phyloP scores from a whole-genome alignment of 495 filamentous ascomycete genomes.

The Aspergillus diversus region DNA sequence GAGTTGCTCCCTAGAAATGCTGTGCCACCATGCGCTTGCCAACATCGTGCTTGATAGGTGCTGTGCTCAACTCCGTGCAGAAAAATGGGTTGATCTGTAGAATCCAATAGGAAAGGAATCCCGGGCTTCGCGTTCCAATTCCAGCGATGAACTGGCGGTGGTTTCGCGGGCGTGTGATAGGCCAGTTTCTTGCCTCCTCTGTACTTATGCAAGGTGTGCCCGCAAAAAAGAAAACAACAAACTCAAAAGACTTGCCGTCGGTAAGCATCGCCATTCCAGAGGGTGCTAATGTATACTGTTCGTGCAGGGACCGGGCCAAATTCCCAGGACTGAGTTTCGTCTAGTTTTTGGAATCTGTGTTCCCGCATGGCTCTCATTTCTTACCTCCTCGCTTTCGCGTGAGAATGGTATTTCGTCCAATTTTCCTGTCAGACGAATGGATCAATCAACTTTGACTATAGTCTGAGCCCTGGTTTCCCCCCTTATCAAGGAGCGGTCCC shows the following conservation, averaged over 20 bases:
- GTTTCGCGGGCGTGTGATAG: background rate
- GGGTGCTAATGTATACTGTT: background rate
- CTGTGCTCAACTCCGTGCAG: slow-evolving; percentile 1
- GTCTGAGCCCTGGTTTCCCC: background rate
- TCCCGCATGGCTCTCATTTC: slow-evolving; percentile 18
- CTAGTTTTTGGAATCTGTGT: slow-evolving; percentile 7
- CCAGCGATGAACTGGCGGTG: background rate
- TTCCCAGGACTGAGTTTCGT: background rate
- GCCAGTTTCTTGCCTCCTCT: background rate
- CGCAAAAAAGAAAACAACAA: slow-evolving; percentile 7
- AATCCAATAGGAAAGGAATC: slow-evolving; percentile 2
- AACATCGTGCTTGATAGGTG: background rate
- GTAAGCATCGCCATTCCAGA: slow-evolving; percentile 3
- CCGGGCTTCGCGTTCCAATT: background rate
- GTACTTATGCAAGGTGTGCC: slow-evolving; percentile 4
- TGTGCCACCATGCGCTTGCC: background rate
- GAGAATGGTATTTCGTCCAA: background rate
- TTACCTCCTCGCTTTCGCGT: slow-evolving; percentile 7
- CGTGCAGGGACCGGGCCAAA: background rate
- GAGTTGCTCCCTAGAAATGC: background rate
- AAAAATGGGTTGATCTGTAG: slow-evolving; percentile 1
- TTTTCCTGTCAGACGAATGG: background rate
- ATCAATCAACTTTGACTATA: background rate
- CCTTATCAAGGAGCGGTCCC: slow-evolving; percentile 2
- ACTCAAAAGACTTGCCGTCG: slow-evolving; percentile 1